Evolutionary conservation across 192 early-diverging fungal genomes (phyloP).

Genomic region (Jimgerdemannia lactiflua): DNA sequence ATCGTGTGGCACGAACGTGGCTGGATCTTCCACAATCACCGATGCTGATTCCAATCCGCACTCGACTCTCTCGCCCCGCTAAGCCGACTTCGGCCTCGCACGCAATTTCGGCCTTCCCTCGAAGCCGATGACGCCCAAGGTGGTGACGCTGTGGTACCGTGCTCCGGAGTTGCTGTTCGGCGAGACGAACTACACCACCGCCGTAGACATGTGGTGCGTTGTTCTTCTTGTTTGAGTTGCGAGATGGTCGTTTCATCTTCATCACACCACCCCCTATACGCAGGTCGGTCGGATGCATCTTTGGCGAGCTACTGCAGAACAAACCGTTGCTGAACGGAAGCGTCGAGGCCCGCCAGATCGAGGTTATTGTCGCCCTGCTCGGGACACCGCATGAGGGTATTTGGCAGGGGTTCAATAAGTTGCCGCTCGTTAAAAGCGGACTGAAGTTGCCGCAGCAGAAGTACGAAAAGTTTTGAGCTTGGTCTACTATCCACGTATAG

Average conservation of each 20-base stretch:
- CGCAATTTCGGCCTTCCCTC: slow-evolving; percentile 56
- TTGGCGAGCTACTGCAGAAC: slow-evolving; percentile 77
- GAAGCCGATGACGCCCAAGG: slow-evolving; percentile 75
- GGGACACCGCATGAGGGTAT: slow-evolving; percentile 72
- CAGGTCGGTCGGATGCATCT: slow-evolving; percentile 79
- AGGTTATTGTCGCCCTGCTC: slow-evolving; percentile 68
- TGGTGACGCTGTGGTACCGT: slow-evolving; percentile 88
- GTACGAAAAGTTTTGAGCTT: slow-evolving; percentile 13
- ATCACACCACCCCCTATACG: background rate
- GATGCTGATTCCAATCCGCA: background rate
- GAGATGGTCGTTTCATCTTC: background rate
- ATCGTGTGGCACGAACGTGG: background rate
- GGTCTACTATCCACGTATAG: no score
- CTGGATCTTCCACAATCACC: background rate
- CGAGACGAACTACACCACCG: slow-evolving; percentile 63
- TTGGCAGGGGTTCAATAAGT: slow-evolving; percentile 72
- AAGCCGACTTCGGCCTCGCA: slow-evolving; percentile 82
- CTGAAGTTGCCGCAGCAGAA: slow-evolving; percentile 57
- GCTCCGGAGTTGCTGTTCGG: slow-evolving; percentile 80
- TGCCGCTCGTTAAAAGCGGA: slow-evolving; percentile 55
- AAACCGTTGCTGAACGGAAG: slow-evolving; percentile 83
- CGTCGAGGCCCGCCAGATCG: slow-evolving; percentile 70
- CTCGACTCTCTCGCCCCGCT: background rate
- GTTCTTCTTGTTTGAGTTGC: no score
- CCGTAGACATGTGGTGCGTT: slow-evolving; percentile 76